phyloP scores from a whole-genome alignment of 306 rosid genomes.

The Corylus americana region DNA sequence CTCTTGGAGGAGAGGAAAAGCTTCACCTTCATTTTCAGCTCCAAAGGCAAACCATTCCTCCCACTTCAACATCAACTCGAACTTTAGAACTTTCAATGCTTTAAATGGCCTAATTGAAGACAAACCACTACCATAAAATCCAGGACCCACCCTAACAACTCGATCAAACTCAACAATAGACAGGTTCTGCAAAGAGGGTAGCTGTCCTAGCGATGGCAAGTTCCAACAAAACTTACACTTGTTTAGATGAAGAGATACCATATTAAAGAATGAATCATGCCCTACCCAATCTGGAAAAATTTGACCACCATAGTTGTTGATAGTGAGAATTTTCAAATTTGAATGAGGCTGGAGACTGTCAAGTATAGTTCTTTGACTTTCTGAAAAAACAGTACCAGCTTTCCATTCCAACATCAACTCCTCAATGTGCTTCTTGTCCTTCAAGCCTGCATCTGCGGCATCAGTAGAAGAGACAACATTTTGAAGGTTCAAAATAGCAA shows the following conservation, averaged over 20 bases:
- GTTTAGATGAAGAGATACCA: constrained; percentile 2
- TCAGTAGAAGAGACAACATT: constrained; percentile 3
- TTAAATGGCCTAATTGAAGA: neutral
- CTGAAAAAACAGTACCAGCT: neutral
- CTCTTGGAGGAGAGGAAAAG: constrained; percentile 3
- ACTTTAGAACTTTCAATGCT: constrained; percentile 12
- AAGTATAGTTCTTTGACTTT: constrained; percentile 18
- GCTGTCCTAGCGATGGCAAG: constrained; percentile 3
- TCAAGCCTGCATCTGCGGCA: constrained; percentile 11
- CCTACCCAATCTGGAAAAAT: constrained; percentile 31
- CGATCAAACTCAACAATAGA: constrained; percentile 6
- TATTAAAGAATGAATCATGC: constrained; percentile 15
- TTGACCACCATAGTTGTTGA: constrained; percentile 4
- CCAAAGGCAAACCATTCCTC: constrained; percentile 4
- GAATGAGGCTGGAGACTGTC: constrained; percentile 28
- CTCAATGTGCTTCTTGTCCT: neutral
- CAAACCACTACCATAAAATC: constrained; percentile 5
- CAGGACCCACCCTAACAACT: neutral
- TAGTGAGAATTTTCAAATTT: constrained; percentile 6
- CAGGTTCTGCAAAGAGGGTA: constrained; percentile 24
- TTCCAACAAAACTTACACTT: constrained; percentile 1
- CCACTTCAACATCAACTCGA: neutral
- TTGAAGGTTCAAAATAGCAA: constrained; percentile 17
- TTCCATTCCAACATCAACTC: constrained; percentile 24
- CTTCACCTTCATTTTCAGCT: neutral